A percentile compares a stretch with the other conserved stretches of the same genome.
These are phyloP conservation scores for Castanea sativa DNA, from an alignment of 306 rosid genomes.

Conservation along the genomic window DNA sequence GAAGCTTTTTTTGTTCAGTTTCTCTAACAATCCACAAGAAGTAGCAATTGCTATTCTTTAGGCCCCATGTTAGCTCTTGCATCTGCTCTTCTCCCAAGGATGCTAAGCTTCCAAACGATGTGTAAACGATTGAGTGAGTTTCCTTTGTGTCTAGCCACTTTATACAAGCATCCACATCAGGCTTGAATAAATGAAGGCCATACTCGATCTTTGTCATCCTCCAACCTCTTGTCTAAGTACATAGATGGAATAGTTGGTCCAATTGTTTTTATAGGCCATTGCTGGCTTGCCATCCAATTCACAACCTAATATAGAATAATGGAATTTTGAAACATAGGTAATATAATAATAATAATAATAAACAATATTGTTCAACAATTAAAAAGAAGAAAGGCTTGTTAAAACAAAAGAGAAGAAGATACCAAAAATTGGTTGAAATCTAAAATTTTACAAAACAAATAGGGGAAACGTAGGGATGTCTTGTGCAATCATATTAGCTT, in stretches of 20 bases:
- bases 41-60: background rate
- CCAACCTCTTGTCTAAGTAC: slow-evolving; percentile 8
- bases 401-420: too few relatives aligned
- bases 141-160: slow-evolving; percentile 9
- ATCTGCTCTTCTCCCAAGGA: slow-evolving; percentile 11
- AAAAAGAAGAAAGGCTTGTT: too few relatives aligned
- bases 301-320: background rate
- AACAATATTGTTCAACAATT: too few relatives aligned
- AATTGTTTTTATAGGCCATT: slow-evolving; percentile 12
- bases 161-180: background rate
- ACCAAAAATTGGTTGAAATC: too few relatives aligned
- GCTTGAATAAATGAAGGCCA: slow-evolving; percentile 8
- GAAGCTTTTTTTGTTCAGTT: slow-evolving; percentile 5
- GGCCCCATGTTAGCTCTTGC: background rate
- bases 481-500: too few relatives aligned
- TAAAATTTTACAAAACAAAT: too few relatives aligned
- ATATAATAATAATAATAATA: background rate
- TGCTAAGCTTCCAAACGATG: background rate
- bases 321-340: background rate
- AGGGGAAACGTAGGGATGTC: too few relatives aligned
- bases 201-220: slow-evolving; percentile 3
- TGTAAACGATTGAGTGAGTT: background rate
- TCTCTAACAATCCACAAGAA: slow-evolving; percentile 19
- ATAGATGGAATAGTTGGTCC: slow-evolving; percentile 18
- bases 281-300: slow-evolving; percentile 12